Percentiles rank a stretch among this genome's conserved stretches.
phyloP scores from a whole-genome alignment of 768 basidiomycete genomes.

The Tulasnella sp. region DNA sequence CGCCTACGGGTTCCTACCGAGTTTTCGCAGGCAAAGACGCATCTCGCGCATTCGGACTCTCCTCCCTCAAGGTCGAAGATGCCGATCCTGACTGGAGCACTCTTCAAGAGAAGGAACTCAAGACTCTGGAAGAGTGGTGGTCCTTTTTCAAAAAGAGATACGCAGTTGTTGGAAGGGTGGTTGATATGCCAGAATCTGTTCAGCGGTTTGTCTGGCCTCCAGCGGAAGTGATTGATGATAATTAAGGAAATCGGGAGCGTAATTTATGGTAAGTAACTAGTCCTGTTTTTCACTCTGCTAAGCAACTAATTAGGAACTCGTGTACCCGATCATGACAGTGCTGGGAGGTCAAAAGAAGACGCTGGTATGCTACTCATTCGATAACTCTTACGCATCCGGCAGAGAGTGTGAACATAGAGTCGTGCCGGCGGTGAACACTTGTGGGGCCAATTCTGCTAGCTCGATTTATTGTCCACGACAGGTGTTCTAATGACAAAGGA shows the following conservation, averaged over 20 bases:
- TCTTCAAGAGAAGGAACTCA: conserved; percentile 61
- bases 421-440: too few species aligned
- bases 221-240: neutral
- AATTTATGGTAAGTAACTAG: neutral
- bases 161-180: conserved; percentile 72
- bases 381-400: neutral
- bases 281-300: neutral
- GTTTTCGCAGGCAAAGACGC: conserved; percentile 94
- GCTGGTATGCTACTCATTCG: neutral
- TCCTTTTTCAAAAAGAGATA: conserved; percentile 88
- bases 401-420: neutral
- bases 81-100: conserved; percentile 80
- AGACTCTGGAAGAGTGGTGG: conserved; percentile 85
- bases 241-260: neutral
- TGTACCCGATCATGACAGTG: too few species aligned
- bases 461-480: neutral
- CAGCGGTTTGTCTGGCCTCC: conserved; percentile 5
- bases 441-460: neutral
- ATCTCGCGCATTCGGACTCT: conserved; percentile 80
- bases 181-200: conserved; percentile 43
- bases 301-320: neutral
- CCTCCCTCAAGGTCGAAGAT: conserved; percentile 76
- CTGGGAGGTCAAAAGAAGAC: neutral
- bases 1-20: conserved; percentile 58
- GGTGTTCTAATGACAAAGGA: neutral